Percentiles rank a stretch among this genome's conserved stretches.
Evolutionary conservation across 108 stramenopile genomes (phyloP).

Genomic region (Nitzschia palea): DNA sequence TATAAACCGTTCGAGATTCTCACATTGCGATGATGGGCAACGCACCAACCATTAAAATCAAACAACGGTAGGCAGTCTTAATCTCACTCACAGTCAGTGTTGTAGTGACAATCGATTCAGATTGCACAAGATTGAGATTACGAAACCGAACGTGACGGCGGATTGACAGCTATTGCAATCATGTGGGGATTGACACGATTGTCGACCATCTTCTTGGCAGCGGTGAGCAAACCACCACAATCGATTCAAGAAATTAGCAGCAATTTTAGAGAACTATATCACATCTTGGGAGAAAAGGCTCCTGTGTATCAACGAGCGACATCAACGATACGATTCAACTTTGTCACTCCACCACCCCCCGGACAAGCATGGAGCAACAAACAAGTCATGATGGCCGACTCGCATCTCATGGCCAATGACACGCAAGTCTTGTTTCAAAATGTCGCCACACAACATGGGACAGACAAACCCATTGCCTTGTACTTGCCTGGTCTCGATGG

Average conservation of each 20-base stretch:
- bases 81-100: too few relatives aligned
- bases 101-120: too few relatives aligned
- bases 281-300: slow-evolving; percentile 19
- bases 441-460: slow-evolving; percentile 24
- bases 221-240: slow-evolving; percentile 4
- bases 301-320: slow-evolving; percentile 18
- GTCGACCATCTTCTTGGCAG: slow-evolving; percentile 14
- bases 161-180: neutral
- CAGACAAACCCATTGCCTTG: slow-evolving; percentile 48
- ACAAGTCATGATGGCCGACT: slow-evolving; percentile 12
- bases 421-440: neutral
- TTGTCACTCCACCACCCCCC: slow-evolving; percentile 30
- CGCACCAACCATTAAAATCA: too few relatives aligned
- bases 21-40: too few relatives aligned
- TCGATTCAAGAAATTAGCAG: slow-evolving; percentile 10
- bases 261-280: slow-evolving; percentile 17
- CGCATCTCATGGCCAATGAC: slow-evolving; percentile 10
- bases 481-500: slow-evolving; percentile 91
- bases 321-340: slow-evolving; percentile 31
- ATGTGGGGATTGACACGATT: slow-evolving; percentile 26
- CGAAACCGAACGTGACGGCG: too few relatives aligned
- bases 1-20: too few relatives aligned
- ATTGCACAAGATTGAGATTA: too few relatives aligned
- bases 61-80: too few relatives aligned
- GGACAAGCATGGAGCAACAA: slow-evolving; percentile 16